Evolutionary conservation across 768 basidiomycete genomes (phyloP), one percentile per base, ranked within the genome.

Genomic region (Coprinopsis cinerea): DNA sequence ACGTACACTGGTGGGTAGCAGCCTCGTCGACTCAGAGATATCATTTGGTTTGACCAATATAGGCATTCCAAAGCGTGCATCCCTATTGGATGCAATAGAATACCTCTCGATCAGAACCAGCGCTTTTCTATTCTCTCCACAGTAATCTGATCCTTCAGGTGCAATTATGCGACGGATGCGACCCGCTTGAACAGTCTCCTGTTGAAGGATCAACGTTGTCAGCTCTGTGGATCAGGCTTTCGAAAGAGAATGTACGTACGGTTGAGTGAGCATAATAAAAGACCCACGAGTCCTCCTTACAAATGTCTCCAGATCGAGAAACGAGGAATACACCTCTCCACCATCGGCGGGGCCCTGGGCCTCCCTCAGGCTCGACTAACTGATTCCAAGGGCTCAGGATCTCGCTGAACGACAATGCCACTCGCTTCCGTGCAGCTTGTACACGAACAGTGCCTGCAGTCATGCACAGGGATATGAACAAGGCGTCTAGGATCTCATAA

Each of bases 51-150:
- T n/a, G n/a, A 17, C 7, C 18, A 39, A 17, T 14, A 39, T 17
- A 14, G 37, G 37, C 37, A 39, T 39, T 39, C 37, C 37, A 39
- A 39, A 20, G 7, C 18, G 37, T 39, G 10, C 18, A 39, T 39
- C 37, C 10, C 37, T 7, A 7, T 39, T 17, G 7, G 37, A 10
- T 7, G 18, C 42, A 44, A 53, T 49, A 20, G 37, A 39, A 45
- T 39, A 53, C 4, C 28, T 43, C 34, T 49, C 28, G 18, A 49
- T 40, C n/a, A 48, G 18, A 18, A 41, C 48, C 37, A 39, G 18
- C 6, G 37, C 37, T 17, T 10, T 20, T 20, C 7, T 10, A 20
- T 20, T 39, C 18, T 39, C 9, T 6, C 37, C 18, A 14, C 9
- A 9, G 10, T 9, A 13, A 6, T 39, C 9, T 17, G 37, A 39